A percentile compares a stretch with the other conserved stretches of the same genome.
phyloP scores from a whole-genome alignment of 2,329 filamentous ascomycete species.

The Fusarium sarcochroum region DNA sequence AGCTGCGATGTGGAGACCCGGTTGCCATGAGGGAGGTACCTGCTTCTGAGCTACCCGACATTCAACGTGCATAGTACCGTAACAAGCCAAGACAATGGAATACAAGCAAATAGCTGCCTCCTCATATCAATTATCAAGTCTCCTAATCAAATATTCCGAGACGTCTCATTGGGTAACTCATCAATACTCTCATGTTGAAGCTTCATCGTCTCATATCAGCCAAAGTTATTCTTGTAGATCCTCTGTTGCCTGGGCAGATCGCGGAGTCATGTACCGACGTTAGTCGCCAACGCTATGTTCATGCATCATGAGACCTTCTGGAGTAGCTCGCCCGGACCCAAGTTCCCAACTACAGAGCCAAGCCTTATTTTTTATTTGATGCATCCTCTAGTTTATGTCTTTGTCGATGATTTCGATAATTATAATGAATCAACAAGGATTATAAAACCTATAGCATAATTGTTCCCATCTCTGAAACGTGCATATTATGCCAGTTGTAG shows the following conservation, averaged over 20 bases:
- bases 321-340: background rate
- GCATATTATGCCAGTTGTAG: too few relatives aligned
- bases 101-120: too few relatives aligned
- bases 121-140: background rate
- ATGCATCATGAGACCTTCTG: constrained; percentile 15
- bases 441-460: too few relatives aligned
- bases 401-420: too few relatives aligned
- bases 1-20: constrained; percentile 38
- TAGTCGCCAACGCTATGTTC: background rate
- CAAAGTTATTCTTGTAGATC: background rate
- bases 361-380: too few relatives aligned
- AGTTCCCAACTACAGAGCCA: too few relatives aligned
- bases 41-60: constrained; percentile 3
- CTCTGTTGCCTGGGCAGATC: background rate
- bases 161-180: background rate
- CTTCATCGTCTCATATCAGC: background rate
- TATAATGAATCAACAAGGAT: too few relatives aligned
- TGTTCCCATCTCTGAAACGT: too few relatives aligned
- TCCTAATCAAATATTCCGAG: background rate
- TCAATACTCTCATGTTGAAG: background rate
- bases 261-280: background rate
- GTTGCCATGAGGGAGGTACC: constrained; percentile 35
- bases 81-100: background rate
- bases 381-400: too few relatives aligned
- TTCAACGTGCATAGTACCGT: background rate